A percentile compares a stretch with the other conserved stretches of the same genome.
These are phyloP conservation scores for Penicillium brasilianum DNA, from an alignment of 2,329 filamentous ascomycete genomes.

Conservation along the genomic window DNA sequence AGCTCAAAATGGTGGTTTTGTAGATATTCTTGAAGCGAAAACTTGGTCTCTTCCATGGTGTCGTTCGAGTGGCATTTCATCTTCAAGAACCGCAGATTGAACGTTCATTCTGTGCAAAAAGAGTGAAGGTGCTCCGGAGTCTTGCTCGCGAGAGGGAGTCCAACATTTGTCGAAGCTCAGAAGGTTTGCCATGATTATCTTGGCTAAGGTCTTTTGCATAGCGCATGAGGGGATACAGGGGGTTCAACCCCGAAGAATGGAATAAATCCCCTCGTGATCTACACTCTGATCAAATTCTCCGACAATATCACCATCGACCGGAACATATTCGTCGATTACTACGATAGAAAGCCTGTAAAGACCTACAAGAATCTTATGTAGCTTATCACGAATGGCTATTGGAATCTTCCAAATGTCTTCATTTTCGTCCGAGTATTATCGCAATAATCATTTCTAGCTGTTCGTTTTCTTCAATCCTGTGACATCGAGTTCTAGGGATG, in stretches of 20 bases:
- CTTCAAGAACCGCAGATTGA: neutral
- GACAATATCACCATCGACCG: neutral
- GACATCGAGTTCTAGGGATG: neutral
- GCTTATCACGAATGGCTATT: neutral
- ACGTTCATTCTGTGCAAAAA: neutral
- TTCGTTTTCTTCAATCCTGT: neutral
- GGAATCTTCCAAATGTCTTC: neutral
- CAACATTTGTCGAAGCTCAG: neutral
- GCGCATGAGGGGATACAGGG: neutral
- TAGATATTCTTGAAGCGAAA: conserved; percentile 25
- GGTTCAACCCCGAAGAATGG: conserved; percentile 3
- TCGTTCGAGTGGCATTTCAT: conserved; percentile 22
- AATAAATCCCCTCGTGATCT: neutral
- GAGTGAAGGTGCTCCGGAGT: neutral
- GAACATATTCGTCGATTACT: neutral
- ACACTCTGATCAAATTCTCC: neutral
- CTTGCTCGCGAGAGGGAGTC: neutral
- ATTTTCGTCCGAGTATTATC: neutral
- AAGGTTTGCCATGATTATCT: neutral
- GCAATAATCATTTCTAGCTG: no score
- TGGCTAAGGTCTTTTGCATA: neutral
- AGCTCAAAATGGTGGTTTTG: conserved; percentile 35
- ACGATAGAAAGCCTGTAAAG: neutral
- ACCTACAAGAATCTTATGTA: no score
- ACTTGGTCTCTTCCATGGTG: conserved; percentile 19